A percentile compares a stretch with the other conserved stretches of the same genome.
These are phyloP conservation scores for Botrytis medusae DNA, from an alignment of 2,329 filamentous ascomycete species.

Conservation along the genomic window DNA sequence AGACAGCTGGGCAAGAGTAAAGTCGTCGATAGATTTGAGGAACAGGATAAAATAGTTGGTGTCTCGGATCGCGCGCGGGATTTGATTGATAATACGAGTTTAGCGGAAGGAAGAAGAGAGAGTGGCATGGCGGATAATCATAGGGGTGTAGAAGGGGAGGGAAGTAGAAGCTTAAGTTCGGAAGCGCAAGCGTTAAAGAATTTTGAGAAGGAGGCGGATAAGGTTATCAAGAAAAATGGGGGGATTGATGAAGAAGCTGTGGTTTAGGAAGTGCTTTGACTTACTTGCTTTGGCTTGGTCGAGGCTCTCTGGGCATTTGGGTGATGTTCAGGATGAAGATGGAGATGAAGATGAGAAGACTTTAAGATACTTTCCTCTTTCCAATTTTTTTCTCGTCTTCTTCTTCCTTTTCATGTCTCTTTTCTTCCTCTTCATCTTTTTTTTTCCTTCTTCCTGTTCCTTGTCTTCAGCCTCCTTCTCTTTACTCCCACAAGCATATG, in stretches of 20 bases:
- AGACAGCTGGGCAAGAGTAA: conserved; percentile 32
- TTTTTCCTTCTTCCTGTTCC: too few species aligned
- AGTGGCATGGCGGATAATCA: conserved; percentile 19
- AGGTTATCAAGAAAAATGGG: background rate
- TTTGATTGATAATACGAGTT: conserved; percentile 17
- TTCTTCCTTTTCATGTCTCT: background rate
- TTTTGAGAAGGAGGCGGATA: conserved; percentile 4
- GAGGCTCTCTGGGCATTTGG: rapidly evolving
- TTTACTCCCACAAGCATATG: too few species aligned
- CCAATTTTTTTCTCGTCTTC: too few species aligned
- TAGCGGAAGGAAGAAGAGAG: conserved; percentile 11
- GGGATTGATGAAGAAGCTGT: background rate
- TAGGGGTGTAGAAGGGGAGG: background rate
- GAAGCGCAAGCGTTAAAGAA: background rate
- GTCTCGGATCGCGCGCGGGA: conserved; percentile 1
- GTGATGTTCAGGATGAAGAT: background rate
- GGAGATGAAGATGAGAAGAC: background rate
- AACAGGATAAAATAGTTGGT: conserved; percentile 16
- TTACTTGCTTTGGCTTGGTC: background rate
- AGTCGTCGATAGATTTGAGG: conserved; percentile 36
- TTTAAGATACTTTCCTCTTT: background rate
- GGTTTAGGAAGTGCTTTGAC: background rate
- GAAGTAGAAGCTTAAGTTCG: background rate
- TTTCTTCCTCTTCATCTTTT: background rate
- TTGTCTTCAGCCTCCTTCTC: too few species aligned